Evolutionary conservation across 352 stramenopile species (phyloP).

Genomic region (Phytophthora idaei): DNA sequence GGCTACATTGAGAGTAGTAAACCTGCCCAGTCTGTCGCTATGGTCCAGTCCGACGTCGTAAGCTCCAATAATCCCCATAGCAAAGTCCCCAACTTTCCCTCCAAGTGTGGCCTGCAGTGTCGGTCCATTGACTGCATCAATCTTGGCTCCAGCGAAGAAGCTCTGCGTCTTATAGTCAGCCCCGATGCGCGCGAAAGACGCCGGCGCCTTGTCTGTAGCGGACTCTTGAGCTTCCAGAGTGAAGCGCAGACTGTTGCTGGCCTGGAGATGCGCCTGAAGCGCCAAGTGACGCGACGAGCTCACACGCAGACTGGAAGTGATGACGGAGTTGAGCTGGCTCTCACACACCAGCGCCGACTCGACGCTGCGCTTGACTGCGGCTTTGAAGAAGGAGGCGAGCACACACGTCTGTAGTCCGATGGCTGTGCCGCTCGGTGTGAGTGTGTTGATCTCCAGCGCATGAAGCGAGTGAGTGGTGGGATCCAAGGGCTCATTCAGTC

Average conservation of each 20-base stretch:
- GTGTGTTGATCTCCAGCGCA: conserved; percentile 50
- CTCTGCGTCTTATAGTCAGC: conserved; percentile 58
- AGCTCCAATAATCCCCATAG: conserved; percentile 56
- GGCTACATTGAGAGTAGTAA: conserved; percentile 67
- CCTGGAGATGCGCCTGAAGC: conserved; percentile 69
- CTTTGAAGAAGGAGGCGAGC: conserved; percentile 74
- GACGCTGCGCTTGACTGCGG: conserved; percentile 69
- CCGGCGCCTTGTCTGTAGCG: conserved; percentile 66
- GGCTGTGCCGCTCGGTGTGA: conserved; percentile 57
- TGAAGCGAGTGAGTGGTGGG: conserved; percentile 56
- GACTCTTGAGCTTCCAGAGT: conserved; percentile 79
- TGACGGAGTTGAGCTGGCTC: conserved; percentile 69
- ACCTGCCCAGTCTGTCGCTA: conserved; percentile 67
- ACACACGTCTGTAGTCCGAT: conserved; percentile 63
- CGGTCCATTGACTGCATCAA: conserved; percentile 81
- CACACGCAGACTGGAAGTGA: conserved; percentile 63
- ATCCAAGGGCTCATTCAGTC: conserved; percentile 50
- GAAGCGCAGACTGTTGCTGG: conserved; percentile 59
- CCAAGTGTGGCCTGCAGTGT: conserved; percentile 69
- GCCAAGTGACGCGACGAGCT: conserved; percentile 74
- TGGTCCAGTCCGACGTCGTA: conserved; percentile 85
- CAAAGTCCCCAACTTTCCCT: conserved; percentile 48
- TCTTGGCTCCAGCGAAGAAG: conserved; percentile 67
- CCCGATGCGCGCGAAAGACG: conserved; percentile 75
- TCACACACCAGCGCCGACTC: conserved; percentile 68